Percentiles rank a stretch among this genome's conserved stretches.
Evolutionary conservation across 2,329 filamentous ascomycete genomes (phyloP).

Genomic region (Epichloe glyceriae): DNA sequence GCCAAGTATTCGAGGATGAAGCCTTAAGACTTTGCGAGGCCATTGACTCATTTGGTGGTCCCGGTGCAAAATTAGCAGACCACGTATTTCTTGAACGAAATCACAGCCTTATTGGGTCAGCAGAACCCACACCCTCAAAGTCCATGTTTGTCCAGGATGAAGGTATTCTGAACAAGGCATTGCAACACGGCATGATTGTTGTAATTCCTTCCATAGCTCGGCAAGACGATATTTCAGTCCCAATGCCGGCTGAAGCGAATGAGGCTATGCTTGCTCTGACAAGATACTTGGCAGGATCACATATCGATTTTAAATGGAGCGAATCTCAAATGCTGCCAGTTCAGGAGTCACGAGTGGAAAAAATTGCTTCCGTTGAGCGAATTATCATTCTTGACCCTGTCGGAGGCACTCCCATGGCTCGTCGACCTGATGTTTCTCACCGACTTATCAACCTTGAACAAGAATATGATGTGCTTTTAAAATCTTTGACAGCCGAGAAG

Average conservation of each 20-base stretch:
- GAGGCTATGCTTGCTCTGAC: constrained; percentile 67
- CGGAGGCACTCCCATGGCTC: constrained; percentile 65
- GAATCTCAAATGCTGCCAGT: constrained; percentile 7
- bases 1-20: constrained; percentile 42
- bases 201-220: constrained; percentile 30
- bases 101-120: not conserved
- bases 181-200: constrained; percentile 21
- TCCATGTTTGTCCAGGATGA: constrained; percentile 19
- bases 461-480: constrained; percentile 59
- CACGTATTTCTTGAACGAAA: constrained; percentile 14
- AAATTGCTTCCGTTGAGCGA: constrained; percentile 58
- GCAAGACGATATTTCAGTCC: constrained; percentile 25
- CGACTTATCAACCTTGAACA: constrained; percentile 85
- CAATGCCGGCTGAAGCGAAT: constrained; percentile 30
- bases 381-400: constrained; percentile 80
- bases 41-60: constrained; percentile 55
- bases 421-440: constrained; percentile 23
- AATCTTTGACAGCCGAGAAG: constrained; percentile 36
- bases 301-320: constrained; percentile 21
- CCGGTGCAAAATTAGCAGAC: constrained; percentile 57
- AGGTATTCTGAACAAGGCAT: constrained; percentile 18
- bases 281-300: constrained; percentile 58
- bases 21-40: constrained; percentile 61
- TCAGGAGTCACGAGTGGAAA: constrained; percentile 27
- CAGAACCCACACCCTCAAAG: constrained; percentile 12